Conservation (phyloP, 495 filamentous ascomycete species). For the Ascodesmis nigricans region DNA sequence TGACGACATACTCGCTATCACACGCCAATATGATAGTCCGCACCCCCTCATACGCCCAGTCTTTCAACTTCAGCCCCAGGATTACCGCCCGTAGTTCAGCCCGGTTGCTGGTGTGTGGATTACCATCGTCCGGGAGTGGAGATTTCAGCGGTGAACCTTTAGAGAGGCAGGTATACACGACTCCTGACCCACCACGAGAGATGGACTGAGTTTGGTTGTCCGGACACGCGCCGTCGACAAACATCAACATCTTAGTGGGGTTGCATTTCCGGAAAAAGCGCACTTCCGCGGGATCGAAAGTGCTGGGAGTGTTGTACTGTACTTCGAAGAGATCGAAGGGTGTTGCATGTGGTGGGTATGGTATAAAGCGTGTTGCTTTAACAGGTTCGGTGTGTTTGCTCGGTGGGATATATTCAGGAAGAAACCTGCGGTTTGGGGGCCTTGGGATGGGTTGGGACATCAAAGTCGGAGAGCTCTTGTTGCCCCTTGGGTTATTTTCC, state of each 20-base stretch:
- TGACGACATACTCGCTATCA: conserved; percentile 27
- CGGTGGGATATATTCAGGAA: too few relatives aligned
- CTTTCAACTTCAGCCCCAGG: conserved; percentile 22
- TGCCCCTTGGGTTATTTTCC: too few relatives aligned
- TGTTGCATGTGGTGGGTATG: too few relatives aligned
- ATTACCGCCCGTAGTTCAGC: conserved; percentile 29
- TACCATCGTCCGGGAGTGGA: conserved; percentile 1
- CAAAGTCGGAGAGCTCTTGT: too few relatives aligned
- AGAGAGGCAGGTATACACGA: conserved; percentile 15
- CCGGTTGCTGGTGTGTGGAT: conserved; percentile 25
- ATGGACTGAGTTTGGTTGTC: conserved; percentile 22
- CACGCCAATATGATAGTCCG: conserved; percentile 27
- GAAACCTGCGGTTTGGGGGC: too few relatives aligned
- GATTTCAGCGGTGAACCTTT: neutral
- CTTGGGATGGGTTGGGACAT: too few relatives aligned
- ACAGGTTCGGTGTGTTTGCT: too few relatives aligned
- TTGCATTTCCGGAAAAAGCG: neutral
- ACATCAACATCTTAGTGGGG: conserved; percentile 23
- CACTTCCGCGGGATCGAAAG: neutral
- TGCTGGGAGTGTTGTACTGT: neutral
- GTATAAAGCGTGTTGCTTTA: too few relatives aligned
- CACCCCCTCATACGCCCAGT: conserved; percentile 25
- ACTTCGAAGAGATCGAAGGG: neutral
- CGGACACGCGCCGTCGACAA: conserved; percentile 25
- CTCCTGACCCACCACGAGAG: conserved; percentile 24